Evolutionary conservation across 768 basidiomycete genomes (phyloP).

Genomic region (Roridomyces roridus): DNA sequence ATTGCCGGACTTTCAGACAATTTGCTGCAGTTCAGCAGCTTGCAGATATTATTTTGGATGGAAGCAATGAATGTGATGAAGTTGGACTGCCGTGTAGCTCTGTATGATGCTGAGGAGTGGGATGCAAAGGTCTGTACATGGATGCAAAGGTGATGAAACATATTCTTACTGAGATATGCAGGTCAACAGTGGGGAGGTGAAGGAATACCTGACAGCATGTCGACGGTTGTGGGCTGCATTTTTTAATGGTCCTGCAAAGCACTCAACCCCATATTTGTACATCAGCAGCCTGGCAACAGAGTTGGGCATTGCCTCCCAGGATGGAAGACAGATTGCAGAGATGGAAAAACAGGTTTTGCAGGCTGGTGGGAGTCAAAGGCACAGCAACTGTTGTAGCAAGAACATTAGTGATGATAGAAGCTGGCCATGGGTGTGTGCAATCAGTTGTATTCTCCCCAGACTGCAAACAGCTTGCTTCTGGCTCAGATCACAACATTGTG

Average conservation of each 20-base stretch:
- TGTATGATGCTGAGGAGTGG: no score
- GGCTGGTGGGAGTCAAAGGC: no score
- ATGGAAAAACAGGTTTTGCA: no score
- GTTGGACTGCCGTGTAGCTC: neutral
- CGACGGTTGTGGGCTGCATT: slow-evolving; percentile 1
- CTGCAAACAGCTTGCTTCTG: neutral
- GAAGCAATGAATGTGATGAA: slow-evolving; percentile 3
- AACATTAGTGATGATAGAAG: no score
- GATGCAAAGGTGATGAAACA: no score
- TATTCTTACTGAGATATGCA: neutral
- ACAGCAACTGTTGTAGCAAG: neutral
- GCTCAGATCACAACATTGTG: neutral
- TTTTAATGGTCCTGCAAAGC: neutral
- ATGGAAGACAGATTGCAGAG: no score
- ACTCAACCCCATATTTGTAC: no score
- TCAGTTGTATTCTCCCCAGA: neutral
- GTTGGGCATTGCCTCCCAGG: neutral
- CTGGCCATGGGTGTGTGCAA: neutral
- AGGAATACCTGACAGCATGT: neutral
- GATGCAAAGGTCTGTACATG: no score
- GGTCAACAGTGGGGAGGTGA: neutral
- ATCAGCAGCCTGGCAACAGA: neutral
- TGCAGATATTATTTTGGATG: no score
- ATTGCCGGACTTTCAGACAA: neutral
- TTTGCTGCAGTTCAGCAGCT: neutral